phyloP scores from a whole-genome alignment of 108 stramenopile genomes.

The Parietichytrium sp. region DNA sequence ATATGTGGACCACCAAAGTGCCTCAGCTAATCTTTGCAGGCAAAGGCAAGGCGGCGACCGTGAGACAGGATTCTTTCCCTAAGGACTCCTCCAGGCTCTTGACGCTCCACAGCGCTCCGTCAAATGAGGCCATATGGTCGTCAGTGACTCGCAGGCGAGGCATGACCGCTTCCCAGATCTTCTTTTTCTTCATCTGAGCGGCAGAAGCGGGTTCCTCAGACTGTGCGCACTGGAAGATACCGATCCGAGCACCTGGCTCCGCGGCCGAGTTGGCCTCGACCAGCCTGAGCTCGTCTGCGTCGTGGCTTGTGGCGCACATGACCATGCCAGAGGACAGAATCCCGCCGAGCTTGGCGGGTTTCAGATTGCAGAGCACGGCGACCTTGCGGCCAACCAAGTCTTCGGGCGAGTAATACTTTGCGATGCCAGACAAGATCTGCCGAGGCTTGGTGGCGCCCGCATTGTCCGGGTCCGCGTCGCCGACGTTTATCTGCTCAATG shows the following conservation, averaged over 20 bases:
- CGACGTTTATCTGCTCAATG: constrained; percentile 96
- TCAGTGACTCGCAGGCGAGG: background rate
- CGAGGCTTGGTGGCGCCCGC: constrained; percentile 70
- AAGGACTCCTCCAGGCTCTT: too few relatives aligned
- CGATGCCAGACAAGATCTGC: constrained; percentile 82
- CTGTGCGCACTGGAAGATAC: constrained; percentile 50
- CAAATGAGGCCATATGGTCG: background rate
- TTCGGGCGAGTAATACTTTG: constrained; percentile 79
- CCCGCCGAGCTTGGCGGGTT: constrained; percentile 87
- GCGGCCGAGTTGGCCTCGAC: constrained; percentile 89
- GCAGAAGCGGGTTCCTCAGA: constrained; percentile 2
- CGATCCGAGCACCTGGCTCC: constrained; percentile 80
- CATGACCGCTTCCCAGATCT: background rate
- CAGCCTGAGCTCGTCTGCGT: constrained; percentile 79
- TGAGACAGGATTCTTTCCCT: too few relatives aligned
- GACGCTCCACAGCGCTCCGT: background rate
- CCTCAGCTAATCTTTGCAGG: too few relatives aligned
- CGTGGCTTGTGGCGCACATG: constrained; percentile 76
- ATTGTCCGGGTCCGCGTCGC: constrained; percentile 73
- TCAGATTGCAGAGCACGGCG: constrained; percentile 91
- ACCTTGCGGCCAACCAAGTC: constrained; percentile 85
- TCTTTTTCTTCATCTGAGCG: constrained; percentile 36
- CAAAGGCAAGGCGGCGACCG: too few relatives aligned
- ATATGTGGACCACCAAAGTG: too few relatives aligned
- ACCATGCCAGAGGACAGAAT: constrained; percentile 98